Evolutionary conservation across 2,329 filamentous ascomycete genomes (phyloP).

Genomic region (Hirsutella rhossiliensis): DNA sequence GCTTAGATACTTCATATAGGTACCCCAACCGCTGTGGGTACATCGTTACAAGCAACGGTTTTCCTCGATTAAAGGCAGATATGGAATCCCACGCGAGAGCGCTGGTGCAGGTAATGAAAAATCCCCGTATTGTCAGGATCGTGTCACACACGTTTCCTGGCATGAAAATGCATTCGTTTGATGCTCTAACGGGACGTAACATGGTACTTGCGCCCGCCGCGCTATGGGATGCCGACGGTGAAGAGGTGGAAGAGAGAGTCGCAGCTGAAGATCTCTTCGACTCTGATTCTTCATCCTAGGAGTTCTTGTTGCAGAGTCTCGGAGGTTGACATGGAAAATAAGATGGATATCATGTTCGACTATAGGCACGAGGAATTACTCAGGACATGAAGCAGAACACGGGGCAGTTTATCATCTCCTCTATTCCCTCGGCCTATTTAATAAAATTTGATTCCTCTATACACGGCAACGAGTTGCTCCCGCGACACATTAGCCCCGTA

Average conservation of each 20-base stretch:
- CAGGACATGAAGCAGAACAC: too few species aligned
- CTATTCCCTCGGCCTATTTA: too few species aligned
- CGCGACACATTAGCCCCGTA: too few species aligned
- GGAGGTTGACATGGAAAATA: neutral
- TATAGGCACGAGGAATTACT: neutral
- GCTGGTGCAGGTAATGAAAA: conserved; percentile 2
- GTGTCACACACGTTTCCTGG: conserved; percentile 5
- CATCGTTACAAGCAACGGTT: neutral
- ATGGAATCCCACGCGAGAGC: neutral
- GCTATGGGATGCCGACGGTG: conserved; percentile 4
- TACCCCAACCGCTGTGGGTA: conserved; percentile 1
- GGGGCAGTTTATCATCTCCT: too few species aligned
- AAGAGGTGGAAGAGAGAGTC: conserved; percentile 3
- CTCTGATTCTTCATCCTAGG: neutral
- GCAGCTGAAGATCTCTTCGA: neutral
- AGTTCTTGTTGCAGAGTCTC: neutral
- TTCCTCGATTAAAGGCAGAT: neutral
- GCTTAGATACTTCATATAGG: conserved; percentile 2
- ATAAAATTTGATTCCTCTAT: too few species aligned
- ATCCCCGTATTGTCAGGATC: conserved; percentile 4
- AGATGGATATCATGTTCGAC: neutral
- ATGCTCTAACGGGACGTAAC: conserved; percentile 3
- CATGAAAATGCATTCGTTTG: conserved; percentile 2
- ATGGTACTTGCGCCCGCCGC: conserved; percentile 2
- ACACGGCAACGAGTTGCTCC: too few species aligned